phyloP scores from a whole-genome alignment of 306 rosid species.

The Cicer cuneatum region DNA sequence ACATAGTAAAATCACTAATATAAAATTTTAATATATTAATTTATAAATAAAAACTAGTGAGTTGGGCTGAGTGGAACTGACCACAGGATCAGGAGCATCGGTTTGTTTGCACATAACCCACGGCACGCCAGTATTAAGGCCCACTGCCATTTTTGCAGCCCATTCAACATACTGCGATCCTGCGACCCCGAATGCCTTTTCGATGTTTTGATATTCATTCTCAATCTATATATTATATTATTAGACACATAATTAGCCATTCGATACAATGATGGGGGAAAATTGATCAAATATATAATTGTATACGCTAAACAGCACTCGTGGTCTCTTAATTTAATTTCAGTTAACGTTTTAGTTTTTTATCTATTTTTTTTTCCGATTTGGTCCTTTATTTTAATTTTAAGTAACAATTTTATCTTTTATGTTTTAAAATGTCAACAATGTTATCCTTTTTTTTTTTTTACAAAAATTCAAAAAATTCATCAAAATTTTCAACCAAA shows the following conservation, averaged over 20 bases:
- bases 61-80: slow-evolving; percentile 35
- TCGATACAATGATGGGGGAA: not conserved
- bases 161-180: slow-evolving; percentile 57
- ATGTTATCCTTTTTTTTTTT: too few species aligned
- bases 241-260: not conserved
- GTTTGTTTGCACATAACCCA: slow-evolving; percentile 90
- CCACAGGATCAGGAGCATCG: slow-evolving; percentile 87
- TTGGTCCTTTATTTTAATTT: too few species aligned
- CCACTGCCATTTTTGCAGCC: slow-evolving; percentile 81
- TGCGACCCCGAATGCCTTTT: slow-evolving; percentile 56
- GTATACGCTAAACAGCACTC: too few species aligned
- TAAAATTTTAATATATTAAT: not conserved
- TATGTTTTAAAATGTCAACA: too few species aligned
- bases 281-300: too few species aligned
- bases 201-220: slow-evolving; percentile 72
- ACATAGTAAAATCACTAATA: not conserved
- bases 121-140: slow-evolving; percentile 69
- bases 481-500: too few species aligned
- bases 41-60: not conserved
- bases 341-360: too few species aligned
- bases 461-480: too few species aligned
- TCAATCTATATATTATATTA: slow-evolving; percentile 57
- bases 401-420: too few species aligned
- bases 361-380: too few species aligned
- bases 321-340: too few species aligned